These are phyloP conservation scores for Edaphochlamys debaryana DNA, from an alignment of 139 green algal genomes.

Conservation along the genomic window DNA sequence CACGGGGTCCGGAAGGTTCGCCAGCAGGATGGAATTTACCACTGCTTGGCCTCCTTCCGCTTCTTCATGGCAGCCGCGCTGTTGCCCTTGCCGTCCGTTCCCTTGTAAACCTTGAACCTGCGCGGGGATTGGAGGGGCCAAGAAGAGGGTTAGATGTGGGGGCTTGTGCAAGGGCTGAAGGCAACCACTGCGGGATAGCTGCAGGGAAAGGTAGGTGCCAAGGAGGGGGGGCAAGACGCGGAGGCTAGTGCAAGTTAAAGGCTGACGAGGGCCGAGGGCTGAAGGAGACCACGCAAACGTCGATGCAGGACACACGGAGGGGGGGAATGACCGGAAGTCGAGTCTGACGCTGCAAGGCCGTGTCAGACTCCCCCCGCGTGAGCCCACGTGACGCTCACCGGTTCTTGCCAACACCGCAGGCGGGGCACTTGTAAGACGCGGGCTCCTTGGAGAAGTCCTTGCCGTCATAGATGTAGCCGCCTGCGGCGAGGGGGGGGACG, in stretches of 20 bases:
- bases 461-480: constrained; percentile 53
- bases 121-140: neutral
- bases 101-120: constrained; percentile 62
- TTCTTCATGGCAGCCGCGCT: constrained; percentile 47
- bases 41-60: constrained; percentile 47
- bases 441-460: constrained; percentile 38
- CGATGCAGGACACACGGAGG: too few species aligned
- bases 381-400: too few species aligned
- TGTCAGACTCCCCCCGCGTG: too few species aligned
- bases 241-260: too few species aligned
- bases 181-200: neutral
- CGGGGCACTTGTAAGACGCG: constrained; percentile 39
- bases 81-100: constrained; percentile 52
- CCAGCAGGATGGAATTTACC: too few species aligned
- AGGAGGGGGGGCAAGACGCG: neutral
- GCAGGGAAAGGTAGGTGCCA: too few species aligned
- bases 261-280: too few species aligned
- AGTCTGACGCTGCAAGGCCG: too few species aligned
- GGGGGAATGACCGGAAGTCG: too few species aligned
- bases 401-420: constrained; percentile 35
- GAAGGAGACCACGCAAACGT: too few species aligned
- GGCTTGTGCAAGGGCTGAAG: neutral
- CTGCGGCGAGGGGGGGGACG: neutral
- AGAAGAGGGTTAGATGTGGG: neutral
- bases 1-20: neutral